Conservation (phyloP, 2,329 filamentous ascomycete genomes). For the Pestalotiopsis sp. region DNA sequence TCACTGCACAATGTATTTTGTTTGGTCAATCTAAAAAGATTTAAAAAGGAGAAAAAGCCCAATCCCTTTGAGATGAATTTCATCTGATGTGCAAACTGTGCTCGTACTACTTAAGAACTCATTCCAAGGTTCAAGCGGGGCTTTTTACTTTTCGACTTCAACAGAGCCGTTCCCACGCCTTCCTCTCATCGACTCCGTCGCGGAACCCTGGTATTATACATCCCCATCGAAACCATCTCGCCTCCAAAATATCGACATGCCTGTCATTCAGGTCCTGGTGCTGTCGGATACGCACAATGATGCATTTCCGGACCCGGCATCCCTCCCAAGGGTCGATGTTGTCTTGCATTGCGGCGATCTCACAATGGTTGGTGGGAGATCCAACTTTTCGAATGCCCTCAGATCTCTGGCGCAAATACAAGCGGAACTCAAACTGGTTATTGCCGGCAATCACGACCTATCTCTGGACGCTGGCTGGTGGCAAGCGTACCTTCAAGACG, state of each 20-base stretch:
- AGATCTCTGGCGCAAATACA: constrained; percentile 27
- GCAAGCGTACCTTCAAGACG: background rate
- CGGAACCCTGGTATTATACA: no score
- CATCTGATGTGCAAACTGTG: no score
- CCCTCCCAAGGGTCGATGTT: constrained; percentile 33
- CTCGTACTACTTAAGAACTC: no score
- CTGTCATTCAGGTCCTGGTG: constrained; percentile 4
- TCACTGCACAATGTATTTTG: no score
- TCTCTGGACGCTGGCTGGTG: constrained; percentile 17
- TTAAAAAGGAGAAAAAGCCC: no score
- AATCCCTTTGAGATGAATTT: no score
- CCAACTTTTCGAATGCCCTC: constrained; percentile 32
- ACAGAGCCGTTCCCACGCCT: no score
- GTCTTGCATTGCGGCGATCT: constrained; percentile 43
- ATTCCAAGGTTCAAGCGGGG: no score
- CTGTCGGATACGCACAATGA: constrained; percentile 8
- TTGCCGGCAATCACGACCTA: constrained; percentile 39
- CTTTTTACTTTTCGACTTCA: no score
- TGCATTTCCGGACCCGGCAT: constrained; percentile 15
- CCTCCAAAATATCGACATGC: background rate
- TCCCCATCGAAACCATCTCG: no score
- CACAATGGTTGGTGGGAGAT: constrained; percentile 32
- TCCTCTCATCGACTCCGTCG: no score
- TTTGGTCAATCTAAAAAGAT: no score
- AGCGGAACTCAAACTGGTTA: constrained; percentile 38